Conservation (phyloP, 345 rosid species). For the Anastatica hierochuntica region DNA sequence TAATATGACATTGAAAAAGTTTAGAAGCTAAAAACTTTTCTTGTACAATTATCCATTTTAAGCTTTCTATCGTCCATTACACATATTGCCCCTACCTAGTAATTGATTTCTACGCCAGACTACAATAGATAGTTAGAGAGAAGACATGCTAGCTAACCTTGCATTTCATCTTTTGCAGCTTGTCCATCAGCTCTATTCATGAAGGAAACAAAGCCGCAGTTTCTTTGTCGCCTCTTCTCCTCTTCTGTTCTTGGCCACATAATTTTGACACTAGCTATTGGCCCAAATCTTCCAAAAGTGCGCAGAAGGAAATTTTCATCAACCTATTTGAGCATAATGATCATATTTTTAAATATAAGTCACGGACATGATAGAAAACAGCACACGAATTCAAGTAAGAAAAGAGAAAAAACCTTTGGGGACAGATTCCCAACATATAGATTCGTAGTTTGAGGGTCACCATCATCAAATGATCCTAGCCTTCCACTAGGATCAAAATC, state of each 20-base stretch:
- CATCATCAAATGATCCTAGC: constrained; percentile 98
- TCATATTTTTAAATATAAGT: constrained; percentile 1
- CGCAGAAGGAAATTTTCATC: constrained; percentile 97
- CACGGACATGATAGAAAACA: constrained; percentile 1
- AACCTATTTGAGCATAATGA: constrained; percentile 40
- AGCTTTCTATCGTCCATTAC: too few species aligned
- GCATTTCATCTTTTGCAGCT: constrained; percentile 99
- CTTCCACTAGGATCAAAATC: constrained; percentile 98
- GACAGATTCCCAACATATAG: constrained; percentile 97
- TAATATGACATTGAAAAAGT: too few species aligned
- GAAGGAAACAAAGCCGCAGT: constrained; percentile 96
- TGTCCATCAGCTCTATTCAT: constrained; percentile 98
- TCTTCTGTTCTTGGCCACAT: constrained; percentile 99
- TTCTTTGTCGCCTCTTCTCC: constrained; percentile 85
- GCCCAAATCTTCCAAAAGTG: constrained; percentile 99
- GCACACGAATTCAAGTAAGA: constrained; percentile 42
- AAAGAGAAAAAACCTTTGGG: constrained; percentile 64
- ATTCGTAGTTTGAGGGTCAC: constrained; percentile 98
- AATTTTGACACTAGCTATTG: constrained; percentile 98
- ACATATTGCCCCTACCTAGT: background rate
- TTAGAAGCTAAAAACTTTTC: too few species aligned
- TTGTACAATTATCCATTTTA: too few species aligned
- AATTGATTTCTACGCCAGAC: background rate
- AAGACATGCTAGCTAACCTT: constrained; percentile 43
- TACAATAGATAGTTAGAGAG: constrained; percentile 3